Conservation (phyloP, 495 filamentous ascomycete genomes). For the Penicillium nucicola region DNA sequence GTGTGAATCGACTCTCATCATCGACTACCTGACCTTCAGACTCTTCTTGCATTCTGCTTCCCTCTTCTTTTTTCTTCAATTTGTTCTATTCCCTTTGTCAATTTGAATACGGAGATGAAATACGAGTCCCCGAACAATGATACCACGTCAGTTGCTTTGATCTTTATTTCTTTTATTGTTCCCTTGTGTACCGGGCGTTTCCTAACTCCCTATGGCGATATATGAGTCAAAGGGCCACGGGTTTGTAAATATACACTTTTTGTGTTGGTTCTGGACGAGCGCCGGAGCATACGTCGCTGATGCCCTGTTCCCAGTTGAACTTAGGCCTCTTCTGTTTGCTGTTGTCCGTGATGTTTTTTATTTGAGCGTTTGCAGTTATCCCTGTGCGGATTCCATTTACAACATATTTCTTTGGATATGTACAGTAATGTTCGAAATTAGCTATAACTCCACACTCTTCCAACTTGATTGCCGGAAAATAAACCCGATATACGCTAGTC, state of each 20-base stretch:
- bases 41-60: constrained; percentile 2
- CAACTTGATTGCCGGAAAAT: no score
- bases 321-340: constrained; percentile 9
- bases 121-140: constrained; percentile 49
- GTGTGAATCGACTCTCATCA: background rate
- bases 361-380: background rate
- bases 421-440: no score
- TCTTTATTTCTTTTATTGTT: constrained; percentile 12
- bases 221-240: constrained; percentile 19
- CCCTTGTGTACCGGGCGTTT: constrained; percentile 23
- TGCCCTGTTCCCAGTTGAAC: constrained; percentile 29
- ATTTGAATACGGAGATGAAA: constrained; percentile 46
- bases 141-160: constrained; percentile 35
- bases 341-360: constrained; percentile 5
- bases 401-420: constrained; percentile 5
- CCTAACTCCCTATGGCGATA: constrained; percentile 20
- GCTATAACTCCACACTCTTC: no score
- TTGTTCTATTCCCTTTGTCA: constrained; percentile 17
- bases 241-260: constrained; percentile 16
- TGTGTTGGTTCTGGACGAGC: constrained; percentile 16
- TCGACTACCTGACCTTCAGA: background rate
- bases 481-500: no score
- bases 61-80: constrained; percentile 9
- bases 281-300: constrained; percentile 42
- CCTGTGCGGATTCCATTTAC: background rate